Conservation (phyloP, 306 rosid genomes). For the Casuarina cunninghamiana region DNA sequence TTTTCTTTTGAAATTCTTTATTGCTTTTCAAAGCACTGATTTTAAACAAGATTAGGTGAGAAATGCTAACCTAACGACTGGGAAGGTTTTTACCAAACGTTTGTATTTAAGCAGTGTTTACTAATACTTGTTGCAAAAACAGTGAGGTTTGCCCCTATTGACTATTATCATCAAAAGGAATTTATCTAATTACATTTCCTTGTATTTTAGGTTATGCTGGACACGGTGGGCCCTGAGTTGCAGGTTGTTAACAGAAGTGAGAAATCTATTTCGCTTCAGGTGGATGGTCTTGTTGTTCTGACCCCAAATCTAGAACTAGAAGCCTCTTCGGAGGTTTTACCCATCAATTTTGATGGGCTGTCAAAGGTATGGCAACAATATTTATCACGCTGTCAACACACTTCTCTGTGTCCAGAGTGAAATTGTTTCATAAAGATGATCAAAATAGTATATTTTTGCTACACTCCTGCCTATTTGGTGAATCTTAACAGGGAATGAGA, state of each 20-base stretch:
- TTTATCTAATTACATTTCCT: constrained; percentile 20
- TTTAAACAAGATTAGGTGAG: too few species aligned
- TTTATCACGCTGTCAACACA: background rate
- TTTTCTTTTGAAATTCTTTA: background rate
- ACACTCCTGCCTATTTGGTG: too few species aligned
- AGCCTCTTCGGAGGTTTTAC: constrained; percentile 78
- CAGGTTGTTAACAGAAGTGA: constrained; percentile 71
- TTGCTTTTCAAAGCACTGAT: background rate
- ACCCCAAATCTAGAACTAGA: constrained; percentile 71
- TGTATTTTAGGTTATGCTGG: constrained; percentile 71
- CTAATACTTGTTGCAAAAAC: background rate
- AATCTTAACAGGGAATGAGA: too few species aligned
- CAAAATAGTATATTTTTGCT: background rate
- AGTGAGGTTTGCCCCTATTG: background rate
- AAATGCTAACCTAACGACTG: background rate
- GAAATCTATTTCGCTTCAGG: constrained; percentile 58
- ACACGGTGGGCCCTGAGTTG: constrained; percentile 85
- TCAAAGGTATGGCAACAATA: constrained; percentile 57
- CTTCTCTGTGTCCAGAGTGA: background rate
- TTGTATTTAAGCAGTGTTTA: background rate
- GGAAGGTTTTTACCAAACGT: background rate
- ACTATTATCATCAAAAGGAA: background rate
- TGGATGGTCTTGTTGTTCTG: constrained; percentile 60
- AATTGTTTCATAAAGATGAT: background rate
- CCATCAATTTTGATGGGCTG: constrained; percentile 82